Evolutionary conservation across 2,329 filamentous ascomycete genomes (phyloP).

Genomic region (Neoscytalidium dimidiatum): DNA sequence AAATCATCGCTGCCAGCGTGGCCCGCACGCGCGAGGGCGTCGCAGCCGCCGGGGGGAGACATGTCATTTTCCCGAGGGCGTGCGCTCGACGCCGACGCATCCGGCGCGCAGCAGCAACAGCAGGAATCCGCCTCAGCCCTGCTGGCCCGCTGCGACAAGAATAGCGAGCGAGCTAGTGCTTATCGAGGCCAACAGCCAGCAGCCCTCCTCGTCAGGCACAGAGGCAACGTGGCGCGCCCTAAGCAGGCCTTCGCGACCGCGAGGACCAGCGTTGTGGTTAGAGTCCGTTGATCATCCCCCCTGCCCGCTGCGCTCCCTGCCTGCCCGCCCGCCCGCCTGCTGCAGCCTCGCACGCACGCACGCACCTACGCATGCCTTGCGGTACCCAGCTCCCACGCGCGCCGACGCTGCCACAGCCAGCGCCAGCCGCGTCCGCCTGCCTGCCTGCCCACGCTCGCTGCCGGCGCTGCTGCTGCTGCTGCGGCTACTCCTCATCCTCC

Average conservation of each 20-base stretch:
- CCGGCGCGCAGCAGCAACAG: not conserved
- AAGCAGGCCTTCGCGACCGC: constrained; percentile 6
- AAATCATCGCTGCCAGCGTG: constrained; percentile 3
- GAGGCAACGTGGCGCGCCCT: constrained; percentile 15
- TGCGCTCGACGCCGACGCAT: not conserved
- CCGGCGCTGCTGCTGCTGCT: no score
- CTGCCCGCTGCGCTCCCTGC: not conserved
- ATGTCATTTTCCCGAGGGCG: not conserved
- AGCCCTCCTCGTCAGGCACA: constrained; percentile 16
- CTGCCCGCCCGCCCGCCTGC: not conserved
- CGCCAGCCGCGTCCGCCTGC: no score
- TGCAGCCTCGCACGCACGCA: not conserved
- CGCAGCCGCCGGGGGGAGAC: not conserved
- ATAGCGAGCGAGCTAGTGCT: constrained; percentile 14
- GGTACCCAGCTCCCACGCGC: not conserved
- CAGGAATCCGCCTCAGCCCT: constrained; percentile 13
- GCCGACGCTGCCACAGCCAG: not conserved
- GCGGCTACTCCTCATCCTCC: no score
- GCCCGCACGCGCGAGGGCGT: not conserved
- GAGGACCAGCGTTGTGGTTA: constrained; percentile 14
- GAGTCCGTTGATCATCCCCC: not conserved
- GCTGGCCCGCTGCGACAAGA: constrained; percentile 14
- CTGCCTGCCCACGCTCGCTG: not conserved
- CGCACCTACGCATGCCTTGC: not conserved
- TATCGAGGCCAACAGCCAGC: constrained; percentile 1